Evolutionary conservation across 1,284 basidiomycete species (phyloP).

Genomic region (Irpex lacteus): DNA sequence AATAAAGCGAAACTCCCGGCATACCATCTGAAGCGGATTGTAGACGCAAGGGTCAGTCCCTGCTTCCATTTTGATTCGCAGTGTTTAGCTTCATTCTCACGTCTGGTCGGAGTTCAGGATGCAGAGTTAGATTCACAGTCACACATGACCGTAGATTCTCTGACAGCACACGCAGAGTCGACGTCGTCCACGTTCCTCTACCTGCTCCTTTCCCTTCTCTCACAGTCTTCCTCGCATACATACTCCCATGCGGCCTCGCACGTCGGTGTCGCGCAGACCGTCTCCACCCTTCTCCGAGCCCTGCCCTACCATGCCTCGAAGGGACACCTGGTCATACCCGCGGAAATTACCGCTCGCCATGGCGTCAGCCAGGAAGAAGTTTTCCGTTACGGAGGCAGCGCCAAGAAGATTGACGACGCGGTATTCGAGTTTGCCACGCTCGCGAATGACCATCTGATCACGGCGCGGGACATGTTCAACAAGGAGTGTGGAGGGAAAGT

Average conservation of each 20-base stretch:
- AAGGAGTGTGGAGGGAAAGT: conserved; percentile 55
- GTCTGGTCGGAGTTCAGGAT: conserved; percentile 45
- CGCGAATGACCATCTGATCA: conserved; percentile 89
- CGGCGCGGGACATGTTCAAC: conserved; percentile 75
- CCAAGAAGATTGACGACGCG: conserved; percentile 67
- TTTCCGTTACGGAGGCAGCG: conserved; percentile 66
- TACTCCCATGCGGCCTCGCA: conserved; percentile 81
- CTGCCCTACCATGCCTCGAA: conserved; percentile 76
- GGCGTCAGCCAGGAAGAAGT: conserved; percentile 86
- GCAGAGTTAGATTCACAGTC: conserved; percentile 68
- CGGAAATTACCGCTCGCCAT: conserved; percentile 80
- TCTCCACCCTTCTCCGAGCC: conserved; percentile 72
- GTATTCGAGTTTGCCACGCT: conserved; percentile 88
- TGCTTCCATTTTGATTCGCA: background rate
- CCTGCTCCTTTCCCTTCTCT: conserved; percentile 72
- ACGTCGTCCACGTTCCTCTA: conserved; percentile 82
- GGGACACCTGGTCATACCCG: conserved; percentile 78
- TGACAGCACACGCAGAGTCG: conserved; percentile 73
- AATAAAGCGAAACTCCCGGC: conserved; percentile 49
- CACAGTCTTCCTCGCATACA: conserved; percentile 56
- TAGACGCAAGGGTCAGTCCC: conserved; percentile 75
- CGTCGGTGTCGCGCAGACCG: conserved; percentile 69
- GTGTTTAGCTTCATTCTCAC: conserved; percentile 16
- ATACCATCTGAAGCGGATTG: conserved; percentile 83
- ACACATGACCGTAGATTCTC: conserved; percentile 68